A percentile compares a stretch with the other conserved stretches of the same genome.
Conservation (phyloP, 176 grass and related monocot genomes). For the Luzula sylvatica region DNA sequence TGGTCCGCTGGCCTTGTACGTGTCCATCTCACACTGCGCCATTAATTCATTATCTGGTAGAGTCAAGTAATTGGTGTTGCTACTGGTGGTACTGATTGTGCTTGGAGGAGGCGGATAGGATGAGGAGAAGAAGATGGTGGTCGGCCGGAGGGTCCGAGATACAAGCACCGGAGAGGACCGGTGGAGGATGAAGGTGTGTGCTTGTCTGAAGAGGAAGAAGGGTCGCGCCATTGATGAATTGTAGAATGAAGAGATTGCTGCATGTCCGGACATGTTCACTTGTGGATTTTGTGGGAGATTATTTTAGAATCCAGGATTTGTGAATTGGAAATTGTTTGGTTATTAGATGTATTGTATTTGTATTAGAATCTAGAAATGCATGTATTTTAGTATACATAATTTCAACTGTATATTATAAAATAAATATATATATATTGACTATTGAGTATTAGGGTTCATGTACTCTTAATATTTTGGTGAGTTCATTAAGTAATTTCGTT, state of each 20-base stretch:
- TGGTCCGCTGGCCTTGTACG: slow-evolving; percentile 79
- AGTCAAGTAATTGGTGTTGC: slow-evolving; percentile 33
- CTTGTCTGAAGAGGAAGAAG: slow-evolving; percentile 34
- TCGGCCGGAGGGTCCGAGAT: slow-evolving; percentile 7
- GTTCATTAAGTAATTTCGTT: no score
- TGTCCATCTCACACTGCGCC: slow-evolving; percentile 77
- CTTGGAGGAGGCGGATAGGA: slow-evolving; percentile 25
- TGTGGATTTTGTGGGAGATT: no score
- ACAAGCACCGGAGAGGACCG: neutral
- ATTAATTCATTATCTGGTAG: slow-evolving; percentile 70
- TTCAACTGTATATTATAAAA: no score
- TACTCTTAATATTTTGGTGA: no score
- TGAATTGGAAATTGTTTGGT: no score
- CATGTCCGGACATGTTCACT: no score
- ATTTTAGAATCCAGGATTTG: no score
- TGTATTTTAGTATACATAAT: no score
- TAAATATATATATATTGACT: no score
- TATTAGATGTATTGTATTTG: no score
- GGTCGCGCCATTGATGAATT: slow-evolving; percentile 31
- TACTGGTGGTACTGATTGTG: neutral
- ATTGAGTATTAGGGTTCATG: no score
- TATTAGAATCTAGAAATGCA: no score
- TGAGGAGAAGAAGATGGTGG: slow-evolving; percentile 21
- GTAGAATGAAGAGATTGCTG: neutral
- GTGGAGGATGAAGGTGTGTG: slow-evolving; percentile 3